Evolutionary conservation across 2,329 filamentous ascomycete species (phyloP), one percentile per base, ranked within the genome.

Genomic region (Septoria linicola): DNA sequence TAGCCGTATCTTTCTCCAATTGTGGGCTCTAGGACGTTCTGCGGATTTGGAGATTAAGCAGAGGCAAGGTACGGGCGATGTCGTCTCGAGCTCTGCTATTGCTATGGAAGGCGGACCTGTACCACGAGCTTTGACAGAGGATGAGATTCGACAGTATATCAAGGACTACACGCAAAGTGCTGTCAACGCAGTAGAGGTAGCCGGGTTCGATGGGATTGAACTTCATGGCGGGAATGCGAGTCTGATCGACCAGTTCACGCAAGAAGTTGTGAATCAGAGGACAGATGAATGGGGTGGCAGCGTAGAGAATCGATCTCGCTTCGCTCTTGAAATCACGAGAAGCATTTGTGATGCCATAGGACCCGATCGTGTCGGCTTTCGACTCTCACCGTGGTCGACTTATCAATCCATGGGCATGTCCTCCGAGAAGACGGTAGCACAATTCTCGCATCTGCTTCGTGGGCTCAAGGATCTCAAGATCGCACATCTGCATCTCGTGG

Each of bases 171-270:
- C 70, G 11, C 60, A 66, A 17, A 74, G 72, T 3, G 75, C 77
- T 0, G 72, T 71, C 60, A 72, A 71, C 36, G 72, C 74, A 1
- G 63, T 77, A 6, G 66, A 71, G 36, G 54, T 53, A 10, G 80
- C 78, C 3, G 80, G 80, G 0, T 80, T 83, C 57, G 84, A 87
- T 61, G 80, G 81, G 3, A 76, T 88, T 13, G 84, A 76, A 54
- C 67, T 77, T 10, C 73, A 76, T 55, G 74, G 66, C 27, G 69
- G 63, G 3, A 69, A 67, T 45, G 65, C 65, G 11, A 89, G 88
- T 62, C 73, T 89, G 1, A 66, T 86, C 7, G 77, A 79, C 50
- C 77, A 85, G 59, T 89, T 89, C 66, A 71, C 86, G 11, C 84
- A 81, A 56, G 76, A 78, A 51, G 74, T 68, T 3, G 70, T 71